Conservation (phyloP, 2,329 filamentous ascomycete species). For the Alternaria ventricosa region DNA sequence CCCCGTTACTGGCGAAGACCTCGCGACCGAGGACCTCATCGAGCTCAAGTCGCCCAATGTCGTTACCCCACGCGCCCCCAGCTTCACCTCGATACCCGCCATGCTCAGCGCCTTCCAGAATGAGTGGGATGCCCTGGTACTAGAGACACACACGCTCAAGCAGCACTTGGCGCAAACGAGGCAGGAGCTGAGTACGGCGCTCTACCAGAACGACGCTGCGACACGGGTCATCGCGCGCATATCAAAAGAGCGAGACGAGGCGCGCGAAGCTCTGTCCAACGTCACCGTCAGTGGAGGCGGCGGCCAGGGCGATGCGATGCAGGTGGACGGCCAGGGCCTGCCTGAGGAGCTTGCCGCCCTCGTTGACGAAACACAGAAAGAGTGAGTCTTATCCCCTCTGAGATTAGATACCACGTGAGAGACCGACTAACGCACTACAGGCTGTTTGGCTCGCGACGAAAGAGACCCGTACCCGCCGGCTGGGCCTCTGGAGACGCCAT, state of each 20-base stretch:
- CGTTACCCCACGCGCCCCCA: constrained; percentile 87
- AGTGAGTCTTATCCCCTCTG: constrained; percentile 60
- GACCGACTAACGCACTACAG: constrained; percentile 55
- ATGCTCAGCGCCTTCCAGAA: constrained; percentile 95
- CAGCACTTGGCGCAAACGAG: constrained; percentile 88
- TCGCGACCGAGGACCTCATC: constrained; percentile 83
- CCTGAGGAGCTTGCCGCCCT: constrained; percentile 73
- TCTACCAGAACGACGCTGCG: constrained; percentile 98
- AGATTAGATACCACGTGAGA: not conserved
- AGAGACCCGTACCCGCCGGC: constrained; percentile 81
- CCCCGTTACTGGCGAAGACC: constrained; percentile 84
- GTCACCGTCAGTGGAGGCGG: constrained; percentile 72
- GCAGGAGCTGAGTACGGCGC: constrained; percentile 89
- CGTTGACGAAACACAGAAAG: constrained; percentile 80
- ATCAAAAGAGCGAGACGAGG: constrained; percentile 91
- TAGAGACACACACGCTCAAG: constrained; percentile 90
- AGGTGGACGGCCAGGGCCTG: constrained; percentile 81
- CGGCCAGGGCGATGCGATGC: constrained; percentile 78
- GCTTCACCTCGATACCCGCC: constrained; percentile 93
- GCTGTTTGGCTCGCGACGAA: constrained; percentile 86
- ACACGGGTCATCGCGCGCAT: constrained; percentile 90
- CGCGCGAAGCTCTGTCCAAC: constrained; percentile 84
- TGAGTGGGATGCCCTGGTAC: constrained; percentile 93
- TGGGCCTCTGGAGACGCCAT: constrained; percentile 83
- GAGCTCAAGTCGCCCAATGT: constrained; percentile 83